Conservation (phyloP, 2,329 filamentous ascomycete species). For the Tolypocladium sp. region DNA sequence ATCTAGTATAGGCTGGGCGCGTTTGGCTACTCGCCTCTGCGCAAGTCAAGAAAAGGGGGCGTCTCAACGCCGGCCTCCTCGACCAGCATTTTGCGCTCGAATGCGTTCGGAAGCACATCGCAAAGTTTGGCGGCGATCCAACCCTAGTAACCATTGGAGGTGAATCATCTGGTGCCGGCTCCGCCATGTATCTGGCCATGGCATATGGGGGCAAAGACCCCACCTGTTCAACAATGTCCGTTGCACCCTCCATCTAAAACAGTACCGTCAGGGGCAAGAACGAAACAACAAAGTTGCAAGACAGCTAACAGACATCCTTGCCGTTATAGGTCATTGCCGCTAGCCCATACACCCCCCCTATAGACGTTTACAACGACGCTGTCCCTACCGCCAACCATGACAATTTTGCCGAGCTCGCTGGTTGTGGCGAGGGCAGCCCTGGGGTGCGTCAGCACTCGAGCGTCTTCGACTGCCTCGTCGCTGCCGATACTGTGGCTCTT, state of each 20-base stretch:
- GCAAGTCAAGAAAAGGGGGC: conserved; percentile 22
- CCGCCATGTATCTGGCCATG: conserved; percentile 35
- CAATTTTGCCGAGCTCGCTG: conserved; percentile 21
- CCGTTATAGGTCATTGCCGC: conserved; percentile 16
- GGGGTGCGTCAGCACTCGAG: conserved; percentile 7
- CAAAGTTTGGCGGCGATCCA: conserved; percentile 42
- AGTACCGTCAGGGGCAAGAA: too few relatives aligned
- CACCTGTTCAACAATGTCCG: conserved; percentile 34
- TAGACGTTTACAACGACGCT: conserved; percentile 31
- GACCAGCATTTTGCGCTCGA: conserved; percentile 41
- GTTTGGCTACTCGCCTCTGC: conserved; percentile 38
- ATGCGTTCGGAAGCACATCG: conserved; percentile 44
- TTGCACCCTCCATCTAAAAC: neutral
- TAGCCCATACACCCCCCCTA: conserved; percentile 43
- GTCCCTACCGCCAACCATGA: conserved; percentile 21
- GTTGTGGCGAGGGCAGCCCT: conserved; percentile 13
- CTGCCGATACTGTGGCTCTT: conserved; percentile 20
- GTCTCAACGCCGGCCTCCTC: conserved; percentile 40
- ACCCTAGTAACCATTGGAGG: conserved; percentile 43
- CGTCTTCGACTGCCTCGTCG: conserved; percentile 24
- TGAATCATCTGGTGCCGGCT: conserved; percentile 43
- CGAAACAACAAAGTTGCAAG: too few relatives aligned
- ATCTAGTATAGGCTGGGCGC: conserved; percentile 28
- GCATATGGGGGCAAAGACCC: conserved; percentile 32
- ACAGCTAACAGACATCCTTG: neutral